A percentile compares a stretch with the other conserved stretches of the same genome.
phyloP scores from a whole-genome alignment of 2,329 filamentous ascomycete species.

The Sporothrix mexicana region DNA sequence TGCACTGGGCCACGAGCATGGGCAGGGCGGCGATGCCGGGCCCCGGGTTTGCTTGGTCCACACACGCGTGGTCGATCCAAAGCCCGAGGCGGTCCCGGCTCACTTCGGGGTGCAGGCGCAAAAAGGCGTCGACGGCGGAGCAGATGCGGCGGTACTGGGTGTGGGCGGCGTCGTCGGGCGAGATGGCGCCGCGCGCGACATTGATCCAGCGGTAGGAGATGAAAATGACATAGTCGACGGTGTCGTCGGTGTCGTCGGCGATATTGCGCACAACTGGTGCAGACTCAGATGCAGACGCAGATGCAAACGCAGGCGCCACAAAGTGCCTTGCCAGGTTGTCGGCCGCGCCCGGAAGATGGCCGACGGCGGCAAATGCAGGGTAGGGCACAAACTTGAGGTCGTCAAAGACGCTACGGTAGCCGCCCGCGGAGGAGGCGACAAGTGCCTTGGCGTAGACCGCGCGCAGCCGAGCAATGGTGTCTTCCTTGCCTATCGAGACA shows the following conservation, averaged over 20 bases:
- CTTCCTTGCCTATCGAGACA: not conserved
- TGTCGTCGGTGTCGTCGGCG: not conserved
- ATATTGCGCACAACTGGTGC: too few species aligned
- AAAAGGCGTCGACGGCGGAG: not conserved
- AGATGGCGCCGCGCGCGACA: not conserved
- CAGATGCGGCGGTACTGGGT: constrained; percentile 1
- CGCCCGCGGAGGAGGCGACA: not conserved
- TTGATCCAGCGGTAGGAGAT: constrained; percentile 15
- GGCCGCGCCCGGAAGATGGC: not conserved
- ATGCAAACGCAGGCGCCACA: not conserved
- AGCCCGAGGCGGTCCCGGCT: not conserved
- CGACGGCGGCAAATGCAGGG: not conserved
- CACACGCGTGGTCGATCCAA: not conserved
- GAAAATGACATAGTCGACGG: not conserved
- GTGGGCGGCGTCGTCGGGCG: constrained; percentile 7
- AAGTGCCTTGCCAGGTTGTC: not conserved
- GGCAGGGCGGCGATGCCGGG: not conserved
- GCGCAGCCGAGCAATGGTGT: not conserved
- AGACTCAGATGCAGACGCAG: too few species aligned
- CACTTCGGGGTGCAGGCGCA: constrained; percentile 1
- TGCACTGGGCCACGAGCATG: not conserved
- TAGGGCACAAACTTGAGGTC: not conserved
- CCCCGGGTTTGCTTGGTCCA: not conserved
- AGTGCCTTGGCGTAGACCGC: not conserved
- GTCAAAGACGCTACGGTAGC: constrained; percentile 12